Conservation (phyloP, 2,329 filamentous ascomycete species). For the Cytospora leucostoma region DNA sequence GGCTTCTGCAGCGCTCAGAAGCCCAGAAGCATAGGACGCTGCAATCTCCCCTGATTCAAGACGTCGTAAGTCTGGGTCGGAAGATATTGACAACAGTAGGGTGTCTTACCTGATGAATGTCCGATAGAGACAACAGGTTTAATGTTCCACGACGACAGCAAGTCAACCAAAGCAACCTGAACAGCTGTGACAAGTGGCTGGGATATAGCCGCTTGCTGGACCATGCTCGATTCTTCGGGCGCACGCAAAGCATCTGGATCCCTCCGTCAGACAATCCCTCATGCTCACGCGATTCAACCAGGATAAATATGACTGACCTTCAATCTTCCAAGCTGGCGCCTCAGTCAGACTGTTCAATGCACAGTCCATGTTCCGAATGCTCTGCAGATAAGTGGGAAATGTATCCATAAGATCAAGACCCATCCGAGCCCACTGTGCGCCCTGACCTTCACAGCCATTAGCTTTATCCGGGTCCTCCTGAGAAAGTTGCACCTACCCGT, state of each 20-base stretch:
- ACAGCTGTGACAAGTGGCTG: conserved; percentile 25
- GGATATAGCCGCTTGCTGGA: conserved; percentile 34
- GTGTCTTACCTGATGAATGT: conserved; percentile 37
- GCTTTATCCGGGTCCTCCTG: too few relatives aligned
- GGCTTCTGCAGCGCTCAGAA: conserved; percentile 30
- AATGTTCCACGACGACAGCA: conserved; percentile 34
- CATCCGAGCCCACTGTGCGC: background rate
- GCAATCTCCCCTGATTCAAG: too few relatives aligned
- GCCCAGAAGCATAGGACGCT: conserved; percentile 35
- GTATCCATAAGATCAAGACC: conserved; percentile 33
- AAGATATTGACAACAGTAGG: too few relatives aligned
- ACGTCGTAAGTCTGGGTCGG: too few relatives aligned
- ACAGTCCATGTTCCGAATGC: background rate
- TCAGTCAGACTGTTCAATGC: conserved; percentile 1
- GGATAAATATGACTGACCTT: too few relatives aligned
- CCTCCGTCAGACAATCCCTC: too few relatives aligned
- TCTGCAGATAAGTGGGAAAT: background rate
- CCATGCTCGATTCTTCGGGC: too few relatives aligned
- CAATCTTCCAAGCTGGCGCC: conserved; percentile 34
- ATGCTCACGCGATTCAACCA: too few relatives aligned
- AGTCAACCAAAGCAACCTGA: conserved; percentile 38
- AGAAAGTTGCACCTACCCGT: too few relatives aligned
- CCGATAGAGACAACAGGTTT: conserved; percentile 32
- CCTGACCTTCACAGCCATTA: too few relatives aligned
- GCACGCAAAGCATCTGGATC: too few relatives aligned